A percentile compares a stretch with the other conserved stretches of the same genome.
These are phyloP conservation scores for Ceratobasidium sp. DNA, from an alignment of 1,284 basidiomycete genomes.

Conservation along the genomic window DNA sequence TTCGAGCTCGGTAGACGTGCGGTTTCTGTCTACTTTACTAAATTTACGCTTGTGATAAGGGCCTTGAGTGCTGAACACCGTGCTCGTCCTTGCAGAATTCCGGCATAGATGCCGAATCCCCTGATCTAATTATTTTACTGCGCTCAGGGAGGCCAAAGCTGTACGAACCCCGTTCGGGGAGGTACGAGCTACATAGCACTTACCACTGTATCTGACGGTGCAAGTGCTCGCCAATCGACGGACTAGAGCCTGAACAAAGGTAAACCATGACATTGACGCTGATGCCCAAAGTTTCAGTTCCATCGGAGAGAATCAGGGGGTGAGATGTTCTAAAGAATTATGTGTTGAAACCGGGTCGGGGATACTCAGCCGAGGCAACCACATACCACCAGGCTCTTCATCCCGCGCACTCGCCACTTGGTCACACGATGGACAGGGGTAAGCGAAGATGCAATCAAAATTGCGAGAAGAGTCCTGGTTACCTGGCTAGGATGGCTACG, in stretches of 20 bases:
- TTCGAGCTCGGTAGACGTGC: too few relatives aligned
- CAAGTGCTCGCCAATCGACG: neutral
- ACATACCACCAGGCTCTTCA: neutral
- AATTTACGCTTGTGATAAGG: too few relatives aligned
- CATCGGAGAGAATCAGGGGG: neutral
- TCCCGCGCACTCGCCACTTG: neutral
- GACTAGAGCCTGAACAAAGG: neutral
- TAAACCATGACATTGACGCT: neutral
- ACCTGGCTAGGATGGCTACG: too few relatives aligned
- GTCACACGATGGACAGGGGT: neutral
- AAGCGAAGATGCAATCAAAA: neutral
- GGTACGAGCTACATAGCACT: neutral
- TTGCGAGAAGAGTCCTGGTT: too few relatives aligned
- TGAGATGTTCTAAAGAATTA: neutral
- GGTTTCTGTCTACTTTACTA: too few relatives aligned
- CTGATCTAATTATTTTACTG: too few relatives aligned
- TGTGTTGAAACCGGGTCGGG: neutral
- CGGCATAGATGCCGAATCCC: too few relatives aligned
- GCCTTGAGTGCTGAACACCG: too few relatives aligned
- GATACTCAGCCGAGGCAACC: neutral
- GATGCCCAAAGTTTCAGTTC: neutral
- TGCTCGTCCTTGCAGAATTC: too few relatives aligned
- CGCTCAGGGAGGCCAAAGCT: neutral
- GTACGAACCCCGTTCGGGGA: neutral
- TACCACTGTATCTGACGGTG: neutral